Base-by-base conservation (phyloP, 2,329 filamentous ascomycete genomes). In the Zymoseptoria tritici region DNA sequence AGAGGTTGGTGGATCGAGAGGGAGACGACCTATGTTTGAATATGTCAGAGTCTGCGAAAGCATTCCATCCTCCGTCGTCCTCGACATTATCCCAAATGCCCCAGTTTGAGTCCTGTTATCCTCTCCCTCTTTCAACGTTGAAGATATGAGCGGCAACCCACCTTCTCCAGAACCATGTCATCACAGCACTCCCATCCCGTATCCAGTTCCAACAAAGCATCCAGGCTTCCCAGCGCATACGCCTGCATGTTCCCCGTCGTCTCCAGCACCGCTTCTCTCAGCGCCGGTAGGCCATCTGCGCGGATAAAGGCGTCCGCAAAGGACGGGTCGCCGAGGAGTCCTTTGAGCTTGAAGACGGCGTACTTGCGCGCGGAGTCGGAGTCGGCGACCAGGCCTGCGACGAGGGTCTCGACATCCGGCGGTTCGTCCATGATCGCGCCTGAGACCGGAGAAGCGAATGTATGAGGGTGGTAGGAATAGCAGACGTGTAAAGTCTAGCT, bases 331-430 rank as follows among this genome's bases (percentile, higher is more conserved):
- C 92, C 93, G 76, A 99, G 96, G 63, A 90, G 91, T 64, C 85
- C 88, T 77, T 99, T 94, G 66, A 99, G 85, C 79, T 97, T 97
- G 83, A 99, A 99, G 62, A 95, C 94, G 62, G 94, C 94, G 90
- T 97, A 97, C 77, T 99, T 99, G 71, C 92, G 90, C 67, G 90
- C 87, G 59, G 90, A 92, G 80, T 99, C 94, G 77, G 96, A 83
- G 59, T 84, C 81, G 66, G 82, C 83, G 52, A 80, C 78, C 60
- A 87, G 76, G 56, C 83, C 80, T 63, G 80, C 78, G 61, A 86
- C 81, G 29, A 74, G 65, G 6, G 70, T 67, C 21, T 60, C 66
- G 58, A 72, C 69, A 56, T 73, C 70, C 20, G 71, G 70, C 6
- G 64, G 64, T 55, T 71, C 68, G 55, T 72, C 71, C 71, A 73